Evolutionary conservation across 2,329 filamentous ascomycete species (phyloP).

Genomic region (Sclerotinia trifoliorum): DNA sequence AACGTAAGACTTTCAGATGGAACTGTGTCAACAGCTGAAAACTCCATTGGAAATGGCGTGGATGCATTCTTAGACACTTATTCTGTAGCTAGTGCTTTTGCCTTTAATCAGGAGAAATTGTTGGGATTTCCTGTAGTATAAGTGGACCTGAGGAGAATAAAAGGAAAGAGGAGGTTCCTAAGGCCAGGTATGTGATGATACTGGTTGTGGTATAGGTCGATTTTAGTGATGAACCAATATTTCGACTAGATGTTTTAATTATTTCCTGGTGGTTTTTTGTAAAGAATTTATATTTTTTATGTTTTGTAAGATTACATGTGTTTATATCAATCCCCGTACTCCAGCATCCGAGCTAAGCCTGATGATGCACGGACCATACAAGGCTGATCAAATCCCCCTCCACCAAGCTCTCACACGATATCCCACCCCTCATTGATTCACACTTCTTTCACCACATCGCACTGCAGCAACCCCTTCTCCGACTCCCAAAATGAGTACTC

Average conservation of each 20-base stretch:
- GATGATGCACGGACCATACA: background rate
- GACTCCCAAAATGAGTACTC: slow-evolving; percentile 28
- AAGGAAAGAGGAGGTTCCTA: background rate
- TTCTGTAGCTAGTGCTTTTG: slow-evolving; percentile 3
- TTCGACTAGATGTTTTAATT: background rate
- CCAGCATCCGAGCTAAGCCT: background rate
- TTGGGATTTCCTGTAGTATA: background rate
- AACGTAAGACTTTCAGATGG: slow-evolving; percentile 2
- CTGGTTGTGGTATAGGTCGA: background rate
- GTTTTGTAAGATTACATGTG: background rate
- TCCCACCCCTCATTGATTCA: background rate
- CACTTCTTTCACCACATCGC: background rate
- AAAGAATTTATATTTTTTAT: background rate
- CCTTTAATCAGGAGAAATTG: background rate
- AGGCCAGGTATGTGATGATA: background rate
- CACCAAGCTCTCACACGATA: background rate
- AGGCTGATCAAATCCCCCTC: slow-evolving; percentile 6
- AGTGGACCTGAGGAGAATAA: background rate
- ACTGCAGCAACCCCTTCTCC: background rate
- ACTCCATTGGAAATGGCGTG: background rate
- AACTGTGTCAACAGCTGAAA: background rate
- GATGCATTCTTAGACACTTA: background rate
- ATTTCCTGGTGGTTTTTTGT: background rate
- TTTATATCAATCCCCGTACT: background rate
- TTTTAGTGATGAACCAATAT: background rate